Evolutionary conservation across 2,329 filamentous ascomycete genomes (phyloP).

Genomic region (Ophiostoma sp.): DNA sequence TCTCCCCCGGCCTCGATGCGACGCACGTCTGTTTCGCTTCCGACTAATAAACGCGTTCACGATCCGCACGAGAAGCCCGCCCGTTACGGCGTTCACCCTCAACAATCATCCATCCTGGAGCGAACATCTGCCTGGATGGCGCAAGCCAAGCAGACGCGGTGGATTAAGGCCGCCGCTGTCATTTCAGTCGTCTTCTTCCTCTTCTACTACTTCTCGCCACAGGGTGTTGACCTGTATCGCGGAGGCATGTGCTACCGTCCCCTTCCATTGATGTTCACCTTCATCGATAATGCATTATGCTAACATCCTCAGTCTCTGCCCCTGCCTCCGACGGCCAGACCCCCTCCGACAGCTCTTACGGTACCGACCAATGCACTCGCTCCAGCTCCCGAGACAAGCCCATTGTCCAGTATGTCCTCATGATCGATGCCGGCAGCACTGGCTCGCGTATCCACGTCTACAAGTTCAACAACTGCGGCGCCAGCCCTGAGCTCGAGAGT

Average conservation of each 20-base stretch:
- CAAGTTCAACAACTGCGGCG: slow-evolving; percentile 97
- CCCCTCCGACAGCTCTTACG: slow-evolving; percentile 56
- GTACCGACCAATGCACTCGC: slow-evolving; percentile 70
- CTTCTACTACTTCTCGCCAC: slow-evolving; percentile 59
- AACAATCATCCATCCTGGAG: slow-evolving; percentile 45
- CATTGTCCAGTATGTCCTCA: slow-evolving; percentile 92
- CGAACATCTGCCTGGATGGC: slow-evolving; percentile 55
- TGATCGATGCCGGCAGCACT: slow-evolving; percentile 97
- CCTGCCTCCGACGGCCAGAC: slow-evolving; percentile 43
- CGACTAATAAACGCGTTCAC: slow-evolving; percentile 54
- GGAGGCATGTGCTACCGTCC: slow-evolving; percentile 35
- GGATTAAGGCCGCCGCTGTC: slow-evolving; percentile 60
- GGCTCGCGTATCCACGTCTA: slow-evolving; percentile 98
- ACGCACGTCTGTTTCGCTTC: slow-evolving; percentile 59
- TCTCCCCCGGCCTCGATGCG: slow-evolving; percentile 43
- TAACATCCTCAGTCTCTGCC: slow-evolving; percentile 5
- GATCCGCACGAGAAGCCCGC: slow-evolving; percentile 62
- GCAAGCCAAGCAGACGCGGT: slow-evolving; percentile 60
- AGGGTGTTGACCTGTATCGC: slow-evolving; percentile 50
- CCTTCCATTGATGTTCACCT: neutral
- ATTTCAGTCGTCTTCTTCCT: slow-evolving; percentile 54
- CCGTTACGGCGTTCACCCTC: slow-evolving; percentile 49
- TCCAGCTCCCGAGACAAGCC: slow-evolving; percentile 85
- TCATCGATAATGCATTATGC: neutral
- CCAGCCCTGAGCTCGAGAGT: slow-evolving; percentile 87